Conservation (phyloP, 768 basidiomycete genomes). For the Tricholoma furcatifolium region DNA sequence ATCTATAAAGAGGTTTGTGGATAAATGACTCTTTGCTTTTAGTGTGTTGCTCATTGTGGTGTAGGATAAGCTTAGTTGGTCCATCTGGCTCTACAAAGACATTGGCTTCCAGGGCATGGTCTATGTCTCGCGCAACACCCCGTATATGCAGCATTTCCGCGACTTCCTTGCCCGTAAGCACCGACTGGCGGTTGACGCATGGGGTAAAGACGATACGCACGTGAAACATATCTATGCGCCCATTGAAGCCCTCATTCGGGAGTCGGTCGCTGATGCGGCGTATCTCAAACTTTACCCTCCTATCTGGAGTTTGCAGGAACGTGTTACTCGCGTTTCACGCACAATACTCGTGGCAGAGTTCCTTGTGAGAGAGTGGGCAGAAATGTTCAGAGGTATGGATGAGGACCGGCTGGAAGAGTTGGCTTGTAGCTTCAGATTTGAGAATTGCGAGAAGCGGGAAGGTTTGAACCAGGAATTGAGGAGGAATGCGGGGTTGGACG, state of each 20-base stretch:
- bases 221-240: constrained; percentile 64
- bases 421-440: constrained; percentile 70
- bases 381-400: constrained; percentile 58
- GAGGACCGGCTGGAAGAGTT: constrained; percentile 64
- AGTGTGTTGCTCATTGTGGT: constrained; percentile 70
- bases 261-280: constrained; percentile 34
- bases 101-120: constrained; percentile 89
- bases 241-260: constrained; percentile 58
- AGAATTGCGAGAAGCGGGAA: constrained; percentile 65
- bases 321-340: constrained; percentile 58
- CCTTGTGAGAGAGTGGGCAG: constrained; percentile 71
- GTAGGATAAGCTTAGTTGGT: constrained; percentile 70
- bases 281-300: constrained; percentile 56
- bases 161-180: constrained; percentile 77
- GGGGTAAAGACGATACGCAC: constrained; percentile 67
- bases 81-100: constrained; percentile 87
- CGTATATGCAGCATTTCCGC: constrained; percentile 68
- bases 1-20: constrained; percentile 59
- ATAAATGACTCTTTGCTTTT: constrained; percentile 60
- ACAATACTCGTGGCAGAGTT: constrained; percentile 71
- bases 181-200: constrained; percentile 70
- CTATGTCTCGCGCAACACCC: constrained; percentile 59
- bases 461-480: constrained; percentile 57
- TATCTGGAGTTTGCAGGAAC: constrained; percentile 58
- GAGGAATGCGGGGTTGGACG: constrained; percentile 22